Evolutionary conservation across 2,329 filamentous ascomycete genomes (phyloP).

Genomic region (Fusarium marasasianum): DNA sequence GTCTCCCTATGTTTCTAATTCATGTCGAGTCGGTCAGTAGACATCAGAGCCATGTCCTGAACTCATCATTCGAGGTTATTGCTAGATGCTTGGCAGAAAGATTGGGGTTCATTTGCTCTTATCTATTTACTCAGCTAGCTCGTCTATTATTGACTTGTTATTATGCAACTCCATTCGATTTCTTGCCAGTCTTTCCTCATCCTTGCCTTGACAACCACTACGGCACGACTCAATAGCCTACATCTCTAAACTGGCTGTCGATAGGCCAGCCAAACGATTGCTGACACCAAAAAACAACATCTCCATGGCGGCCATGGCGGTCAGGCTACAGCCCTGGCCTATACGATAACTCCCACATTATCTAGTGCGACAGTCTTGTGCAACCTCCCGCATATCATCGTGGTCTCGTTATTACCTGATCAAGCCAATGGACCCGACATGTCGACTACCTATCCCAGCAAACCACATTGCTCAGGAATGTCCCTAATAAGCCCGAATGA

Average conservation of each 20-base stretch:
- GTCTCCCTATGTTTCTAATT: background rate
- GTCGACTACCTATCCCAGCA: background rate
- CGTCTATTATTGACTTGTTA: background rate
- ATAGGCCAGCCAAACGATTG: conserved; percentile 4
- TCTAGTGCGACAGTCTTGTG: background rate
- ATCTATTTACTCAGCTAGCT: background rate
- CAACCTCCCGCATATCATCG: background rate
- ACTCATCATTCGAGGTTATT: too few relatives aligned
- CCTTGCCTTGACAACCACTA: background rate
- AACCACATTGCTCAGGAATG: background rate
- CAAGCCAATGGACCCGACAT: conserved; percentile 1
- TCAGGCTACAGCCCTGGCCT: conserved; percentile 1
- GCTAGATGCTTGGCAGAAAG: background rate
- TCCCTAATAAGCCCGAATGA: background rate
- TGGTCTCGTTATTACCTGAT: conserved; percentile 3
- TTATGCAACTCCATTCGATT: background rate
- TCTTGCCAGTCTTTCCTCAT: background rate
- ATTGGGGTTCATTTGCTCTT: background rate
- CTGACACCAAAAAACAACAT: conserved; percentile 9
- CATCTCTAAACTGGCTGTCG: background rate
- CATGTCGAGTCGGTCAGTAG: background rate
- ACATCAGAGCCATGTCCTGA: background rate
- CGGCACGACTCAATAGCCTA: background rate
- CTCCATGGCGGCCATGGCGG: background rate
- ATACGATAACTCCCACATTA: background rate